Evolutionary conservation across 2,329 filamentous ascomycete genomes (phyloP).

Genomic region (Botrytis cinerea): DNA sequence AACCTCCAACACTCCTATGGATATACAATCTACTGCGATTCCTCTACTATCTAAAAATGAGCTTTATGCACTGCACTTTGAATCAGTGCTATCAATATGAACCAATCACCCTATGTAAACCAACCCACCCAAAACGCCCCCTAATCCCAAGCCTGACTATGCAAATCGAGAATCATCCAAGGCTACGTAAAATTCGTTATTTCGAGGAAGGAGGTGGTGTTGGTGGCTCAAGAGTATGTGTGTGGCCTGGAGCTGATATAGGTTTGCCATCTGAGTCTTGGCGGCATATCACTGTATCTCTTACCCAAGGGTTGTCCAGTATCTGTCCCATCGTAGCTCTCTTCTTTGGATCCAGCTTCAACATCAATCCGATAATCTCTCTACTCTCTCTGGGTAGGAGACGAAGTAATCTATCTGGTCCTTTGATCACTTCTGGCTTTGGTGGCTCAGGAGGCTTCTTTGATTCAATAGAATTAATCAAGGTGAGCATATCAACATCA

Average conservation of each 20-base stretch:
- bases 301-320: conserved; percentile 86
- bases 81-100: conserved; percentile 23
- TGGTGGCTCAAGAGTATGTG: conserved; percentile 80
- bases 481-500: not conserved
- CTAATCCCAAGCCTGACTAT: conserved; percentile 26
- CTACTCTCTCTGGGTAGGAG: conserved; percentile 86
- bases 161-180: conserved; percentile 26
- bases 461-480: conserved; percentile 7
- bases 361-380: conserved; percentile 88
- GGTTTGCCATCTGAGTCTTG: conserved; percentile 79
- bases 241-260: conserved; percentile 73
- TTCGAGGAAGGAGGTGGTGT: conserved; percentile 43
- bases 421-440: conserved; percentile 75
- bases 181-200: conserved; percentile 26
- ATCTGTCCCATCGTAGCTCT: conserved; percentile 86
- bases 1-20: conserved; percentile 20
- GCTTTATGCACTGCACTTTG: conserved; percentile 30
- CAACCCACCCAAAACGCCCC: conserved; percentile 24
- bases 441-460: conserved; percentile 43
- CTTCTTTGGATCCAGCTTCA: conserved; percentile 81
- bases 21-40: conserved; percentile 37
- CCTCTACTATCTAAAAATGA: conserved; percentile 24
- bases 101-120: conserved; percentile 20
- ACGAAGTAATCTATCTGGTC: conserved; percentile 86
- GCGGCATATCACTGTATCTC: conserved; percentile 77